These are phyloP conservation scores for Serendipita indica DNA, from an alignment of 768 basidiomycete genomes.

Conservation along the genomic window DNA sequence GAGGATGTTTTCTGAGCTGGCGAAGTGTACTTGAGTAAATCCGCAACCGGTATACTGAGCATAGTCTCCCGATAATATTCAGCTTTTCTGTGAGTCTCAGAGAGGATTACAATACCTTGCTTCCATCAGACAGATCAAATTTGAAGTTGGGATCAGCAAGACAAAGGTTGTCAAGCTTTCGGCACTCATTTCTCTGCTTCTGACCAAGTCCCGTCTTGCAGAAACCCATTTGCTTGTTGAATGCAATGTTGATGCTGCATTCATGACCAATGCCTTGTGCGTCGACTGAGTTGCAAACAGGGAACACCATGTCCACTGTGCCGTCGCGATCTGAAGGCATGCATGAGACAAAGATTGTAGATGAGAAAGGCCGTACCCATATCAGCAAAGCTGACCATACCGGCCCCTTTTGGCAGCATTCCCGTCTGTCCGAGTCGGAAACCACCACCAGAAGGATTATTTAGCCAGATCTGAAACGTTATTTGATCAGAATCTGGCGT, in stretches of 20 bases:
- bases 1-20: conserved; percentile 25
- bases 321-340: conserved; percentile 63
- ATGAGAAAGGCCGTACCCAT: conserved; percentile 40
- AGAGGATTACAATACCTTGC: conserved; percentile 17
- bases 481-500: conserved; percentile 37
- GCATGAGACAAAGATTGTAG: conserved; percentile 8
- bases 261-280: conserved; percentile 55
- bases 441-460: conserved; percentile 54
- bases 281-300: conserved; percentile 64
- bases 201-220: conserved; percentile 39
- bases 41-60: conserved; percentile 46
- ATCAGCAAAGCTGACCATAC: conserved; percentile 77
- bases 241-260: conserved; percentile 82
- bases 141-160: conserved; percentile 62
- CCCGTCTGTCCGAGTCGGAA: conserved; percentile 57
- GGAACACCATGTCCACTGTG: conserved; percentile 88
- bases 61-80: conserved; percentile 34
- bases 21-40: conserved; percentile 34
- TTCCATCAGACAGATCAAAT: conserved; percentile 46
- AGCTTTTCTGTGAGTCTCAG: not conserved
- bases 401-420: conserved; percentile 56
- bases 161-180: conserved; percentile 70
- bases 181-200: conserved; percentile 36
- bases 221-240: conserved; percentile 77
- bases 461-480: conserved; percentile 86